These are phyloP conservation scores for Pharnaceum exiguum DNA, from an alignment of 148 eudicot genomes.

Conservation along the genomic window DNA sequence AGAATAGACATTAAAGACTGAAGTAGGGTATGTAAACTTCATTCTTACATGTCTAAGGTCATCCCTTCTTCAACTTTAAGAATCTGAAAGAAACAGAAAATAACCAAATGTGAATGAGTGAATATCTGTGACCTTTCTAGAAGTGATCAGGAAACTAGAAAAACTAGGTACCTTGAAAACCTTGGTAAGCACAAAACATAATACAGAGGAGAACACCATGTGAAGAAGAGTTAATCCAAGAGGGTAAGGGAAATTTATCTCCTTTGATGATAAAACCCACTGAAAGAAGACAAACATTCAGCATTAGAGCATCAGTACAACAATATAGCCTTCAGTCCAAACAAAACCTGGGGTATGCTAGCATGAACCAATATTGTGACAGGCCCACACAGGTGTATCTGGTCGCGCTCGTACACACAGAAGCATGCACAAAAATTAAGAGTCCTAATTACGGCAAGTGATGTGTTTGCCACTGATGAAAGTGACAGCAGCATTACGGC, in stretches of 20 bases:
- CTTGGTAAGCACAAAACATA: slow-evolving; percentile 84
- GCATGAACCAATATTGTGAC: no score
- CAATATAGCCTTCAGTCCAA: no score
- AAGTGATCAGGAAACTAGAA: background rate
- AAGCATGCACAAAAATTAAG: no score
- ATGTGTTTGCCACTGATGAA: no score
- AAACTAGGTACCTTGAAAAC: slow-evolving; percentile 67
- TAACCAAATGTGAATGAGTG: background rate
- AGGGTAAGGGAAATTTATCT: slow-evolving; percentile 96
- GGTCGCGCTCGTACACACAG: no score
- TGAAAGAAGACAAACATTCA: slow-evolving; percentile 38
- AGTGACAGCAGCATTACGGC: no score
- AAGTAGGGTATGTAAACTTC: slow-evolving; percentile 10
- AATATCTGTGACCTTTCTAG: background rate
- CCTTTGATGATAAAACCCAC: slow-evolving; percentile 99
- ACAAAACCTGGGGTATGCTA: no score
- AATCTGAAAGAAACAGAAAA: slow-evolving; percentile 40
- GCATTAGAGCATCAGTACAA: background rate
- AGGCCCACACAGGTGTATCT: no score
- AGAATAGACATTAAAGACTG: background rate
- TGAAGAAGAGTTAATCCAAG: slow-evolving; percentile 97
- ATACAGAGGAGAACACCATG: slow-evolving; percentile 91
- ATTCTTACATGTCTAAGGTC: slow-evolving; percentile 87
- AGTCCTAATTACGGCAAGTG: no score
- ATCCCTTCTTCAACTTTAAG: slow-evolving; percentile 95